Evolutionary conservation across 345 rosid species (phyloP), one percentile per base, ranked within the genome.

Genomic region (Syzygium grande): DNA sequence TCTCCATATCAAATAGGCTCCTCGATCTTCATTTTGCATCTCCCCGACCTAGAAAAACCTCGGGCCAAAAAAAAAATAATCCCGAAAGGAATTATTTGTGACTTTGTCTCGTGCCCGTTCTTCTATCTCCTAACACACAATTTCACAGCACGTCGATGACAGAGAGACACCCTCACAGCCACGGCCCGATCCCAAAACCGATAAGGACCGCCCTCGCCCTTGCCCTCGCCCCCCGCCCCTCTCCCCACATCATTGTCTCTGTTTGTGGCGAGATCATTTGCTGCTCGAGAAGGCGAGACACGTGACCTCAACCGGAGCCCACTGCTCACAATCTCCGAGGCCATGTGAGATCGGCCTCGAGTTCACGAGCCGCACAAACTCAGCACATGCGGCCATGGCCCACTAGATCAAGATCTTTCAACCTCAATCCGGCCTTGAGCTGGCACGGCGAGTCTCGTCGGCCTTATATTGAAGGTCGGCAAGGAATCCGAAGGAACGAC

Each of bases 21-120:
- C 46, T 1, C 7, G 7, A 5, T 5, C 46, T 43, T 43, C 46
- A 43, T 43, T 68, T 17, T 9, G 46, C 79, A 68, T 68, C 22
- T 17, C 12, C 0, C 0, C 19, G 0, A 61, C 38, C n/a, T 61
- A 14, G 30, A n/a, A n/a, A n/a, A 19, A 61, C 46, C 46, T 43
- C 46, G 46, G 46, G 6, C 46, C 46, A 43, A 43, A 43, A 43
- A 0, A 6, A 43, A 43, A 43, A 5, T 5, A 41, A 41, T 4
- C 4, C 46, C 7, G 7, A 43, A 43, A 43, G 1, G 46, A 43
- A 43, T 43, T 43, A 6, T 1, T 43, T 6, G 6, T 1, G 46
- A 43, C 46, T 43, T 43, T 5, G 46, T 43, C 1, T 61, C 34
- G 7, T 6, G 14, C 11, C 7, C 68, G 11, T n/a, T n/a, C 68